phyloP scores from a whole-genome alignment of 352 stramenopile genomes.

The Vaucheria bursata region DNA sequence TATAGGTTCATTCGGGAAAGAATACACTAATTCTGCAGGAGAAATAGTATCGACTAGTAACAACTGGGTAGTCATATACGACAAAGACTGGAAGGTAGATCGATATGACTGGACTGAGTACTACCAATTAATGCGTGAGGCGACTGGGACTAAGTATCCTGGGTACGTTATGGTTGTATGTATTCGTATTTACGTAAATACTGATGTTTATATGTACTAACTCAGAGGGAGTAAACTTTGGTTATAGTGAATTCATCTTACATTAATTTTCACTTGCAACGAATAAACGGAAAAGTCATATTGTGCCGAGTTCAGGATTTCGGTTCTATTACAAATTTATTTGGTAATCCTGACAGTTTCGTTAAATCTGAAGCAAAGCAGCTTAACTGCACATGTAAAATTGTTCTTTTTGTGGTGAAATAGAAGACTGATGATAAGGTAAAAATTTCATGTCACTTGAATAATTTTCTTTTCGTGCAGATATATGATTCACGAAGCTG shows the following conservation, averaged over 20 bases:
- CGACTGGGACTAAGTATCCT: conserved; percentile 61
- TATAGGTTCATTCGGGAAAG: conserved; percentile 88
- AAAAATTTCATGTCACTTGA: neutral
- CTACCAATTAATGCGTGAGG: conserved; percentile 82
- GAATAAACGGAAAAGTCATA: too few species aligned
- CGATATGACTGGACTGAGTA: conserved; percentile 49
- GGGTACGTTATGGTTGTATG: conserved; percentile 15
- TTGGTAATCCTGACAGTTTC: too few species aligned
- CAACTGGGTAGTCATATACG: conserved; percentile 82
- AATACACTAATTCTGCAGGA: conserved; percentile 76
- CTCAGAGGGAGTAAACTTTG: neutral
- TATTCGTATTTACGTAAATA: too few species aligned
- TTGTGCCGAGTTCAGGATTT: too few species aligned
- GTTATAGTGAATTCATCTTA: too few species aligned
- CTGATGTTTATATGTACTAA: neutral
- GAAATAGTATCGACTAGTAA: conserved; percentile 88
- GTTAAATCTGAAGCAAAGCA: too few species aligned
- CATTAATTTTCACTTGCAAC: too few species aligned
- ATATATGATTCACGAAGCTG: conserved; percentile 95
- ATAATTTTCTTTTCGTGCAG: conserved; percentile 44
- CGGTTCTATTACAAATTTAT: too few species aligned
- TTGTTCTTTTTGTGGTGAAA: too few species aligned
- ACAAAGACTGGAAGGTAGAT: neutral
- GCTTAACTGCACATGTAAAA: too few species aligned
- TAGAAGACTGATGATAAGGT: too few species aligned